Evolutionary conservation across 148 eudicot genomes (phyloP).

Genomic region (Drosera capensis): DNA sequence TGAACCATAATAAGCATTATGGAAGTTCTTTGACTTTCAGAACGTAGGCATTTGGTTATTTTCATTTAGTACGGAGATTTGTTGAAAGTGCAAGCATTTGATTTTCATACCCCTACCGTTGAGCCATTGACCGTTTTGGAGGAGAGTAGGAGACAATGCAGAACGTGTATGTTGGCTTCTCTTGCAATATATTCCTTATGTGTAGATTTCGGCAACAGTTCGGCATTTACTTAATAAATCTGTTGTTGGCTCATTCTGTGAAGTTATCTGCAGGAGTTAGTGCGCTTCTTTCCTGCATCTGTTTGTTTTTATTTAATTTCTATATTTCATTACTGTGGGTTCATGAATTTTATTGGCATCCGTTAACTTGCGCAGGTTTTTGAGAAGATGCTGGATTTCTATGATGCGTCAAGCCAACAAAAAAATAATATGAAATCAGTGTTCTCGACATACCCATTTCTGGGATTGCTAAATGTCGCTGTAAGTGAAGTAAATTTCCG

Average conservation of each 20-base stretch:
- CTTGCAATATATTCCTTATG: too few species aligned
- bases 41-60: too few species aligned
- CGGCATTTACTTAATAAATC: too few species aligned
- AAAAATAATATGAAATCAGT: conserved; percentile 19
- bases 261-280: not conserved
- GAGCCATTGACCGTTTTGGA: too few species aligned
- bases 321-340: not conserved
- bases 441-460: conserved; percentile 30
- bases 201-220: too few species aligned
- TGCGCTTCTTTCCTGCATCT: not conserved
- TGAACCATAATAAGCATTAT: not conserved
- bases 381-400: conserved; percentile 46
- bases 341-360: not conserved
- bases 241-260: not conserved
- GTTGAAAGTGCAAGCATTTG: too few species aligned
- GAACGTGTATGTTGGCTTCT: too few species aligned
- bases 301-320: too few species aligned
- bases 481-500: conserved; percentile 52
- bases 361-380: conserved; percentile 40
- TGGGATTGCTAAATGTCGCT: conserved; percentile 75
- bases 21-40: not conserved
- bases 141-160: too few species aligned
- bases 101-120: too few species aligned
- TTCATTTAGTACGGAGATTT: too few species aligned
- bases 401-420: conserved; percentile 15